A percentile compares a stretch with the other conserved stretches of the same genome.
These are phyloP conservation scores for Thalassiosira livingstoniorum DNA, from an alignment of 352 stramenopile species.

Conservation along the genomic window DNA sequence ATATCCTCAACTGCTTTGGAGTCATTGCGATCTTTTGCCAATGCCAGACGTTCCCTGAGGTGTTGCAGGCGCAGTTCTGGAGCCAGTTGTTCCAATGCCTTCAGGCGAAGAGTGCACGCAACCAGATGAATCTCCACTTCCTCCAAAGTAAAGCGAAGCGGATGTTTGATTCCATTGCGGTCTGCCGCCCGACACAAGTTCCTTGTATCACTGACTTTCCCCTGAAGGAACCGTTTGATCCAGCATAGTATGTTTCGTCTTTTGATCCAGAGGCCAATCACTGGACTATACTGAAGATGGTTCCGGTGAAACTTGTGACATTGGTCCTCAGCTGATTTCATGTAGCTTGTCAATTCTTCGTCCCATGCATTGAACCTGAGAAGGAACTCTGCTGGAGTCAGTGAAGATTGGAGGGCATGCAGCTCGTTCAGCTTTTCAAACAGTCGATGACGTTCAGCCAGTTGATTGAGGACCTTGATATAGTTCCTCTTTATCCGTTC, in stretches of 20 bases:
- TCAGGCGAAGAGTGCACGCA: not conserved
- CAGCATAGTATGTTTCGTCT: not conserved
- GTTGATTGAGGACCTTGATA: too few species aligned
- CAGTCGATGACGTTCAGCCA: too few species aligned
- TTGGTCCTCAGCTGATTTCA: slow-evolving; percentile 4
- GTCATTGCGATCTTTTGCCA: not conserved
- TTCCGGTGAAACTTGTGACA: slow-evolving; percentile 8
- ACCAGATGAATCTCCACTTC: not conserved
- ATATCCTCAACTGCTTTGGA: not conserved
- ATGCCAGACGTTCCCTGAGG: not conserved
- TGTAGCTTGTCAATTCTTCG: slow-evolving; percentile 1
- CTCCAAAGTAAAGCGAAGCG: not conserved
- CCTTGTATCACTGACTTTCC: slow-evolving; percentile 7
- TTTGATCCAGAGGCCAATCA: not conserved
- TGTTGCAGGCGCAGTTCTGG: not conserved
- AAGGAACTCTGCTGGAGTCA: slow-evolving; percentile 23
- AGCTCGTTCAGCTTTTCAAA: too few species aligned
- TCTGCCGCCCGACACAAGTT: not conserved
- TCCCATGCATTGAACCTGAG: slow-evolving; percentile 16
- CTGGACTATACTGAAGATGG: not conserved
- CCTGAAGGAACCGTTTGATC: not conserved
- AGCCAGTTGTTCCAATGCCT: not conserved
- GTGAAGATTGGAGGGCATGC: too few species aligned
- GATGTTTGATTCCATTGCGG: not conserved
- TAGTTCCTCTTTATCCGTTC: too few species aligned